Base-by-base conservation (phyloP, 768 basidiomycete species). In the Cantharellus cinnabarinus region DNA sequence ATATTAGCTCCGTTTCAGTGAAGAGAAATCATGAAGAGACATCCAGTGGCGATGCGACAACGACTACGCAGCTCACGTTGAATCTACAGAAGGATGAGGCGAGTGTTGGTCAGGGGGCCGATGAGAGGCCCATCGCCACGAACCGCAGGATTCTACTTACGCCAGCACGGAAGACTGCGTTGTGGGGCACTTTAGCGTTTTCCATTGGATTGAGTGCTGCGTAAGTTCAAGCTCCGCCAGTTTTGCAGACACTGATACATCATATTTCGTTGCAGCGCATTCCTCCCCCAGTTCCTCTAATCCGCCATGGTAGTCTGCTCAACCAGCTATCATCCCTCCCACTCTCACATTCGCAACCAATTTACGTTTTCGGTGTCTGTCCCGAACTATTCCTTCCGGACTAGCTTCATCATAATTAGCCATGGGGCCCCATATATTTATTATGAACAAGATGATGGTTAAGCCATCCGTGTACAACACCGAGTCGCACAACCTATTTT, bases 141-240 rank as follows among this genome's bases (percentile, higher is more conserved):
- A 60, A 60, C 38, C 3, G 42, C 4, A 14, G 59, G 39, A 40
- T 60, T 50, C 41, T 50, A 41, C 35, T 60, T 37, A 3, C 29
- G 5, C 14, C 57, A 50, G 4, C 37, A 48, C 14, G 20, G 14
- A 85, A 83, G 70, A 80, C 81, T 41, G 74, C 83, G 58, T 85
- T 83, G 2, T 91, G 88, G 88, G 89, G 89, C 42, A 73, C 84
- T 20, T 75, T 85, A 42, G 83, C 84, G 20, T 93, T 94, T 70
- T 86, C 85, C 42, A 73, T 89, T 56, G 88, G 88, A 38, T 72
- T 85, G 68, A 78, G 85, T 56, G 88, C 86, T 41, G 56, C 38
- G 52, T 54, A 37, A 10, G 52, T 54, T 10, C 14, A 10, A 7
- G 10, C 7, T 10, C 14, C 7, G 10, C 38, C 7, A 7, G 14